phyloP scores from a whole-genome alignment of 2,329 filamentous ascomycete genomes.

The Ophiobolus disseminans region DNA sequence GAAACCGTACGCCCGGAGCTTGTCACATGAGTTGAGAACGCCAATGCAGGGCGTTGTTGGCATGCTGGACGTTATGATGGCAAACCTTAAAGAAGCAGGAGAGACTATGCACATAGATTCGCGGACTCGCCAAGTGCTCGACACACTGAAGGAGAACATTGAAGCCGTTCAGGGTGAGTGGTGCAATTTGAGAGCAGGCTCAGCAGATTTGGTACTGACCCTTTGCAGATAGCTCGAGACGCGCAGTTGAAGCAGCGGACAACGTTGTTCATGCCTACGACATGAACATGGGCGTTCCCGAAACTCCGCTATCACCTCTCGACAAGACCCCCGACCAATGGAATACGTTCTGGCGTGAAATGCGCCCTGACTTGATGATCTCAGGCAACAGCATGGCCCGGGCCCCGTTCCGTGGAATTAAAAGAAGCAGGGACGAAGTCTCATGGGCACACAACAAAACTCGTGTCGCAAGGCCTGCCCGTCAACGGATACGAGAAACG shows the following conservation, averaged over 20 bases:
- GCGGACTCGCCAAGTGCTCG: slow-evolving; percentile 63
- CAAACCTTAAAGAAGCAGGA: slow-evolving; percentile 71
- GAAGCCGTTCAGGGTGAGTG: slow-evolving; percentile 71
- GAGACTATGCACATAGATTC: slow-evolving; percentile 62
- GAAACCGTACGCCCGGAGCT: slow-evolving; percentile 73
- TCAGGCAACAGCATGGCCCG: slow-evolving; percentile 52
- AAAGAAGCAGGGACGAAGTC: slow-evolving; percentile 52
- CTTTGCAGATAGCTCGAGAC: slow-evolving; percentile 68
- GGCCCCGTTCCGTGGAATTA: slow-evolving; percentile 50
- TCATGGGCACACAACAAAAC: slow-evolving; percentile 34
- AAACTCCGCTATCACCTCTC: slow-evolving; percentile 60
- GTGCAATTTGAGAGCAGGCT: background rate
- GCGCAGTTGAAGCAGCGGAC: slow-evolving; percentile 75
- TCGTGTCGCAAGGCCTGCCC: slow-evolving; percentile 33
- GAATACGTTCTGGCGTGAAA: slow-evolving; percentile 43
- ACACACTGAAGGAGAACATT: slow-evolving; percentile 71
- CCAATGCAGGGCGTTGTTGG: slow-evolving; percentile 79
- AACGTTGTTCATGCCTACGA: slow-evolving; percentile 79
- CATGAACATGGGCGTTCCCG: slow-evolving; percentile 76
- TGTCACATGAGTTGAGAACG: slow-evolving; percentile 75
- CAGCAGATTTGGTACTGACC: background rate
- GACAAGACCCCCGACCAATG: slow-evolving; percentile 39
- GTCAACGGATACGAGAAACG: slow-evolving; percentile 36
- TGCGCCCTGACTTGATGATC: slow-evolving; percentile 53
- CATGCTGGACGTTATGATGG: slow-evolving; percentile 79